Evolutionary conservation across 2,329 filamentous ascomycete genomes (phyloP).

Genomic region (Penicillium paneum): DNA sequence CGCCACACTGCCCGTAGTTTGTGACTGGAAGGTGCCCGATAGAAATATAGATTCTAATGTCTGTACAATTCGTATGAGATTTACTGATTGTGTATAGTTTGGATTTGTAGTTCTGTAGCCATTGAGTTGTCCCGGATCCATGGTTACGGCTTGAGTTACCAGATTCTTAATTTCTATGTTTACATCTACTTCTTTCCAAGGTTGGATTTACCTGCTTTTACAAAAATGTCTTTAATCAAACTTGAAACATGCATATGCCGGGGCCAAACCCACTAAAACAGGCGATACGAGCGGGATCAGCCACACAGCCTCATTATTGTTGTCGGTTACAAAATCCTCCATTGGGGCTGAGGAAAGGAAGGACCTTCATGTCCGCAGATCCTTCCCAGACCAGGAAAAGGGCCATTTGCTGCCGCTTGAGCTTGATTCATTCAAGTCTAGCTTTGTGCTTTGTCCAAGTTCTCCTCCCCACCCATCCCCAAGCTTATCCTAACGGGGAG

Average conservation of each 20-base stretch:
- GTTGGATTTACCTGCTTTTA: neutral
- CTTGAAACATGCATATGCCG: neutral
- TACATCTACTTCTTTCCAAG: neutral
- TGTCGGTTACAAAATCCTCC: neutral
- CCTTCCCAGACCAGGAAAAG: neutral
- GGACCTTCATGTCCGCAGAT: constrained; percentile 10
- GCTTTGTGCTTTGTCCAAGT: neutral
- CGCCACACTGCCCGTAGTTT: constrained; percentile 14
- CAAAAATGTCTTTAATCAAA: neutral
- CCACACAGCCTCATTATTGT: constrained; percentile 6
- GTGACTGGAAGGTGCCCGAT: constrained; percentile 13
- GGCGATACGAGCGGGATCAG: constrained; percentile 16
- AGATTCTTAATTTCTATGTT: neutral
- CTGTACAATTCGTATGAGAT: constrained; percentile 8
- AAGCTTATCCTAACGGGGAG: neutral
- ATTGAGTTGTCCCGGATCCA: neutral
- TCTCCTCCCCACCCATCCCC: neutral
- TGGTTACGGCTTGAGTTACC: neutral
- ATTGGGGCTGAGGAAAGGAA: neutral
- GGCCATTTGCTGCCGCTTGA: neutral
- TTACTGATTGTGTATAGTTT: neutral
- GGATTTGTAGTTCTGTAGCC: neutral
- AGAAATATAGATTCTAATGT: constrained; percentile 24
- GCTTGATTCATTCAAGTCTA: constrained; percentile 2
- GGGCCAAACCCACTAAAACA: neutral